These are phyloP conservation scores for Phalaenopsis equestris DNA, from an alignment of 106 monocot genomes.

Conservation along the genomic window DNA sequence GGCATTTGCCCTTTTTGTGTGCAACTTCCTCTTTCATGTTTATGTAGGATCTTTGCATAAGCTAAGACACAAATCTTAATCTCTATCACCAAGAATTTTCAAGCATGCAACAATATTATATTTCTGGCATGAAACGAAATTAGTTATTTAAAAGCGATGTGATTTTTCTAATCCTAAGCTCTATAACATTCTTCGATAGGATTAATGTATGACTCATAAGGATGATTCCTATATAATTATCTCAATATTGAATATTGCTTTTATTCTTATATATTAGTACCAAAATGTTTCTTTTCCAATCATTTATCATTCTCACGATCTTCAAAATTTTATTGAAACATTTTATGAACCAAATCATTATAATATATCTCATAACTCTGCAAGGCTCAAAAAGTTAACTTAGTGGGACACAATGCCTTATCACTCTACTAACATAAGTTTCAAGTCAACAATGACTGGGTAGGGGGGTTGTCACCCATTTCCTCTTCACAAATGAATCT, in stretches of 20 bases:
- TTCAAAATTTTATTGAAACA: background rate
- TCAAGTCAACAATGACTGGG: background rate
- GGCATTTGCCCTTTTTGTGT: background rate
- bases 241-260: background rate
- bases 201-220: background rate
- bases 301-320: background rate
- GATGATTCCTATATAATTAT: background rate
- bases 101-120: background rate
- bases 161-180: background rate
- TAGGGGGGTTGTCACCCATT: background rate
- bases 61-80: background rate
- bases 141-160: background rate
- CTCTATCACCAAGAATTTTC: background rate
- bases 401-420: background rate
- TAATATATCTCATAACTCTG: background rate
- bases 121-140: background rate
- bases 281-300: background rate
- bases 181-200: background rate
- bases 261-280: background rate
- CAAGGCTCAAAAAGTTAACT: background rate
- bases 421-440: background rate
- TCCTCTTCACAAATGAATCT: background rate
- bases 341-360: background rate
- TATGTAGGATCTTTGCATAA: background rate
- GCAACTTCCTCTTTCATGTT: too few species aligned